Base-by-base conservation (phyloP, 1,284 basidiomycete species). In the Trametes hirsuta region DNA sequence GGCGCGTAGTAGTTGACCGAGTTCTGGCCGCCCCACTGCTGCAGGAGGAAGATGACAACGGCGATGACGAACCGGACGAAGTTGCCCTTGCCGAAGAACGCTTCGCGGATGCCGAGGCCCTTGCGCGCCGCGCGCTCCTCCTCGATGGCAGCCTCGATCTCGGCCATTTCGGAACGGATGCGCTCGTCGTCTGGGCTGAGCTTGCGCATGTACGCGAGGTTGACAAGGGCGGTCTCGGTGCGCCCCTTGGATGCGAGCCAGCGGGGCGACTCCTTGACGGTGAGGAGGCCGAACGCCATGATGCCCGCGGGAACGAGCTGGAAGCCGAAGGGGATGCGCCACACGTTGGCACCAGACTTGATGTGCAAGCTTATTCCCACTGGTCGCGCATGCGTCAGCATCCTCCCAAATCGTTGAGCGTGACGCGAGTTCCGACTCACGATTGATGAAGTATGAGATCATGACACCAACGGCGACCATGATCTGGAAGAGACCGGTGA, bases 401-500 rank as follows among this genome's bases (percentile, higher is more conserved):
- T 8, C 8, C 30, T 30, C 30, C 30, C 30, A 24, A 9, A 9
- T 14, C 34, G 12, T 15, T 3, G 8, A 41, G 21, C 12, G 15
- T 9, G 21, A 35, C 5, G 18, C 45, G 4, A 22, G 6, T 15
- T 3, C 21, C 15, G 36, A 21, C 86, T 58, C 61, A 90, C 88
- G 82, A 67, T 91, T 90, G 63, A 90, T 80, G 71, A 90, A 91
- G 72, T 91, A 92, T 0, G 87, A 89, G 47, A 91, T 76, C 87
- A 91, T 90, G 58, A 90, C 88, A 37, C 88, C 88, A 48, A 82
- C 71, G 15, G 87, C 86, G 40, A 93, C 90, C 82, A 93, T 87
- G 73, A 94, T 86, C 71, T 95, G 92, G 81, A 94, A 93, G 30
- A 91, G 69, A 44, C 90, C 88, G 0, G 88, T 88, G 50, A 90